phyloP scores from a whole-genome alignment of 1,284 basidiomycete species.

The Trametes versicolor region DNA sequence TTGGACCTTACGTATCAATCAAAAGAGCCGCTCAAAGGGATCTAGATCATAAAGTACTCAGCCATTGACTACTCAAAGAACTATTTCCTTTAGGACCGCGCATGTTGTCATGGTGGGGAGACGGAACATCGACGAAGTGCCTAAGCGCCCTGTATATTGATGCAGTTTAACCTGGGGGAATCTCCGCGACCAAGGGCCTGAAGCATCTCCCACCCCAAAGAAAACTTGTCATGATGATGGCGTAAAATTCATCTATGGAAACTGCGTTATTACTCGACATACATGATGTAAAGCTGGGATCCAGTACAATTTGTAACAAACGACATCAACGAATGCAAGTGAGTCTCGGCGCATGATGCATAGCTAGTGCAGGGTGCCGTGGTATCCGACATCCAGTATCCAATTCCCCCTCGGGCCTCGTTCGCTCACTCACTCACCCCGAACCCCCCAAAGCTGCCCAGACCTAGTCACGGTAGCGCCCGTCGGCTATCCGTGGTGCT shows the following conservation, averaged over 20 bases:
- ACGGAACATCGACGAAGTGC: background rate
- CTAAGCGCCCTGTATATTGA: no score
- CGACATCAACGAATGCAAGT: conserved; percentile 23
- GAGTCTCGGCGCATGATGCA: background rate
- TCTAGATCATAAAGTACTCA: no score
- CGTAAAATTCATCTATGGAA: conserved; percentile 18
- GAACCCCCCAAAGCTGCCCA: background rate
- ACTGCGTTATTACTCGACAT: conserved; percentile 23
- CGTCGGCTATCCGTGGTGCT: conserved; percentile 29
- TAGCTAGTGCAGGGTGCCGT: background rate
- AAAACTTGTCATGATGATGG: background rate
- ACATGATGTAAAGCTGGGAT: conserved; percentile 29
- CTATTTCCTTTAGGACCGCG: no score
- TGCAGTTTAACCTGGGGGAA: no score
- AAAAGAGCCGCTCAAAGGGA: no score
- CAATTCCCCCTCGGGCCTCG: no score
- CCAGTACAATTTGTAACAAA: conserved; percentile 27
- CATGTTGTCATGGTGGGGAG: no score
- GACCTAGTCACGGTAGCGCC: background rate
- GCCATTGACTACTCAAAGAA: no score
- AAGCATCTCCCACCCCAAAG: no score
- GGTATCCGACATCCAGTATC: conserved; percentile 5
- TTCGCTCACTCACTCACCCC: no score
- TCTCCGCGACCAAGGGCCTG: no score
- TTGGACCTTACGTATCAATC: no score